Evolutionary conservation across 2,329 filamentous ascomycete species (phyloP).

Genomic region (Penicillium paneum): DNA sequence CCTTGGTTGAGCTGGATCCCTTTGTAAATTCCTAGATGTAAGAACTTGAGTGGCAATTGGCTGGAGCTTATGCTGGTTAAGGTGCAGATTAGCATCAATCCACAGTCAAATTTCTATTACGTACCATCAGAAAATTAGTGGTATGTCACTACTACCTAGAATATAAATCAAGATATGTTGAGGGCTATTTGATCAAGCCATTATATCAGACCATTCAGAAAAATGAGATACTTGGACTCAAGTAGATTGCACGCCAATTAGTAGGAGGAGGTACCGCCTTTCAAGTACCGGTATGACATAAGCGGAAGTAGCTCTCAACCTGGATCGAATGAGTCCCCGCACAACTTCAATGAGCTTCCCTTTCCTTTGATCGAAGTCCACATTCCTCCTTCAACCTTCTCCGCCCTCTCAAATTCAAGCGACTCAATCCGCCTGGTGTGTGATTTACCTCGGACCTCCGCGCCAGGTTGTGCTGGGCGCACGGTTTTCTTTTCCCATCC

Average conservation of each 20-base stretch:
- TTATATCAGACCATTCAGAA: background rate
- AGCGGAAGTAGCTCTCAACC: slow-evolving; percentile 17
- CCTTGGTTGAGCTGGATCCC: background rate
- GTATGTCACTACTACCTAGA: background rate
- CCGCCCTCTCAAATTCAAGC: background rate
- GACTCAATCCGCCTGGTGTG: slow-evolving; percentile 3
- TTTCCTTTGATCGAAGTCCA: slow-evolving; percentile 10
- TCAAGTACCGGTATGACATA: slow-evolving; percentile 20
- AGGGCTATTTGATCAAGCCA: background rate
- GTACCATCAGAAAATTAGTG: background rate
- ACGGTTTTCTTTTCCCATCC: slow-evolving; percentile 9
- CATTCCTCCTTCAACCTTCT: slow-evolving; percentile 1
- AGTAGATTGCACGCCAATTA: background rate
- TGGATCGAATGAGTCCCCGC: slow-evolving; percentile 12
- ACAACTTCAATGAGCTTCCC: slow-evolving; percentile 18
- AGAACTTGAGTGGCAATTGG: background rate
- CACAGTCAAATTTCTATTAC: background rate
- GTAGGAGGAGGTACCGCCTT: background rate
- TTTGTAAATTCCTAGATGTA: background rate
- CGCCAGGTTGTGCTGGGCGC: slow-evolving; percentile 16
- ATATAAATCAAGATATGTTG: background rate
- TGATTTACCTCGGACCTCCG: slow-evolving; percentile 5
- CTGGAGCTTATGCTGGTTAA: background rate
- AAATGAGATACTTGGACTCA: background rate
- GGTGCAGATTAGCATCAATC: background rate